Conservation (phyloP, 2,329 filamentous ascomycete genomes). For the Hortaea werneckii region DNA sequence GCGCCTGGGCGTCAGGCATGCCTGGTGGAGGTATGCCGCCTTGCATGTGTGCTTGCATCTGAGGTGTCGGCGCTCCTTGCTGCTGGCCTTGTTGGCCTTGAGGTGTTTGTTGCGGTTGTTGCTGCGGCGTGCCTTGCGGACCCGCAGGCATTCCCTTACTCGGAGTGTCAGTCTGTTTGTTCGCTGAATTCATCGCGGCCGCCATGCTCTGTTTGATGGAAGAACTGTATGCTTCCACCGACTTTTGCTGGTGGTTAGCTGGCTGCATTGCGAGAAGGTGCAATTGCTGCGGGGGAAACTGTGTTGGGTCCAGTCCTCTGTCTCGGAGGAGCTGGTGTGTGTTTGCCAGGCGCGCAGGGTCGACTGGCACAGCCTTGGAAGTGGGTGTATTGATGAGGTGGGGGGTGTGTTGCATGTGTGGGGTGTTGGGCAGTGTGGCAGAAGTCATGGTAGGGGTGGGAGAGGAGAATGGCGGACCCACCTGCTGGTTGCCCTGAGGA, state of each 20-base stretch:
- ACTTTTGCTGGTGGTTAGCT: conserved; percentile 62
- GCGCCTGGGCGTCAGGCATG: conserved; percentile 22
- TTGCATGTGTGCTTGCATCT: not conserved
- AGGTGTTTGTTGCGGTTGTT: not conserved
- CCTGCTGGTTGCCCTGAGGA: conserved; percentile 21
- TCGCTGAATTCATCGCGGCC: conserved; percentile 58
- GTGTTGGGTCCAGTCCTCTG: conserved; percentile 65
- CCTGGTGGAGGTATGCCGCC: not conserved
- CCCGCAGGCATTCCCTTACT: conserved; percentile 56
- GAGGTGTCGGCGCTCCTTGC: conserved; percentile 50
- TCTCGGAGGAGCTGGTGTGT: conserved; percentile 37
- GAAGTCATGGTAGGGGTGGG: conserved; percentile 6
- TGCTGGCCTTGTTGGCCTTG: conserved; percentile 17
- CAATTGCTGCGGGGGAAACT: conserved; percentile 68
- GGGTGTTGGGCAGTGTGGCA: not conserved
- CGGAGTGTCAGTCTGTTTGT: conserved; percentile 38
- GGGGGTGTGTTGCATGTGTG: conserved; percentile 8
- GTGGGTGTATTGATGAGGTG: not conserved
- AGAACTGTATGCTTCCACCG: conserved; percentile 78
- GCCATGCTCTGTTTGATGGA: conserved; percentile 75
- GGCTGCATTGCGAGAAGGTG: conserved; percentile 48
- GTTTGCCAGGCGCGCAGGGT: conserved; percentile 12
- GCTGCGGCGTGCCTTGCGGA: conserved; percentile 1
- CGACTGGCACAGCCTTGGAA: conserved; percentile 1
- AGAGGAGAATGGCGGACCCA: conserved; percentile 19